phyloP scores from a whole-genome alignment of 108 stramenopile species.

The Heterococcus sp. region DNA sequence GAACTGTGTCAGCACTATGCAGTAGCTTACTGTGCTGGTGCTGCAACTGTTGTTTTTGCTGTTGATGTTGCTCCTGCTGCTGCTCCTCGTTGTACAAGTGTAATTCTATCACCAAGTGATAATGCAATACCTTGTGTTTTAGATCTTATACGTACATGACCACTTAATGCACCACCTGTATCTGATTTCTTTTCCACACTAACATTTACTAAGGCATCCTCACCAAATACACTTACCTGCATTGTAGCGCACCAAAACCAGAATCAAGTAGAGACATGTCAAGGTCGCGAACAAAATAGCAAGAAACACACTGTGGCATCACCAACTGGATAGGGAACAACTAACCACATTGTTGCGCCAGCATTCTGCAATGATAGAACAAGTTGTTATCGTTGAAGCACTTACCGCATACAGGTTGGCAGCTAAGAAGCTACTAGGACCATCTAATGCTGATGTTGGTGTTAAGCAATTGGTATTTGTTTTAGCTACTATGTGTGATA shows the following conservation, averaged over 20 bases:
- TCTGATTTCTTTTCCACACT: constrained; percentile 98
- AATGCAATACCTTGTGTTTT: constrained; percentile 99
- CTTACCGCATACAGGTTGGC: constrained; percentile 95
- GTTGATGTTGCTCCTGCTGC: too few relatives aligned
- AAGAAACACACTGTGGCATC: too few relatives aligned
- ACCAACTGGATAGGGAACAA: too few relatives aligned
- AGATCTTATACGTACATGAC: constrained; percentile 96
- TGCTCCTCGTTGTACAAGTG: constrained; percentile 76
- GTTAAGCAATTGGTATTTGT: constrained; percentile 97
- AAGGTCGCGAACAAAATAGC: too few relatives aligned
- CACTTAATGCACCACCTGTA: constrained; percentile 88
- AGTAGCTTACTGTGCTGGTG: too few relatives aligned
- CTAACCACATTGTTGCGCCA: too few relatives aligned
- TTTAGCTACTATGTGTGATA: constrained; percentile 87
- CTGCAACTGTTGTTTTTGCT: too few relatives aligned
- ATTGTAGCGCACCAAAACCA: too few relatives aligned
- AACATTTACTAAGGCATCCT: constrained; percentile 98
- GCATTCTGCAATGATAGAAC: too few relatives aligned
- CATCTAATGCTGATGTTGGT: constrained; percentile 60
- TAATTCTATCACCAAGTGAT: constrained; percentile 97
- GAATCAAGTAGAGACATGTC: too few relatives aligned
- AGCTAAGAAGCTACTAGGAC: constrained; percentile 76
- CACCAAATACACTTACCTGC: constrained; percentile 58
- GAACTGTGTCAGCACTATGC: too few relatives aligned
- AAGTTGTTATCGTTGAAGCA: too few relatives aligned